Conservation (phyloP, 2,329 filamentous ascomycete genomes). For the Alternaria hordeiaustralica region DNA sequence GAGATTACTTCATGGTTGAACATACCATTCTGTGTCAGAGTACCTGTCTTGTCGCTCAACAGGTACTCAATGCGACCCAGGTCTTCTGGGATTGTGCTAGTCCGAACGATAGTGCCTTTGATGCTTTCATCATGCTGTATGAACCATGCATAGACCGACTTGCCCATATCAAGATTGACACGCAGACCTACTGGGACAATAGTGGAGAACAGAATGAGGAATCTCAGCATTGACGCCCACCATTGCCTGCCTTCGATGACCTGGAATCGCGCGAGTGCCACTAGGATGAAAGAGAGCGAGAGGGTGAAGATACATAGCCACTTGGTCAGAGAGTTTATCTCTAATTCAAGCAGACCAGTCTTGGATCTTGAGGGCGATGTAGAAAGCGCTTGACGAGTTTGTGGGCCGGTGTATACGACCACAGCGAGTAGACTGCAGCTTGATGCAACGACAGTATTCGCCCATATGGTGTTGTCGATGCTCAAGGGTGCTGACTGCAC, state of each 20-base stretch:
- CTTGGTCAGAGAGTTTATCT: constrained; percentile 97
- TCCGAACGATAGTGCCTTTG: constrained; percentile 88
- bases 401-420: constrained; percentile 91
- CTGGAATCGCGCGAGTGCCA: constrained; percentile 83
- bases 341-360: constrained; percentile 88
- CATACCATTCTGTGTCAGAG: constrained; percentile 84
- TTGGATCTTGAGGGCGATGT: constrained; percentile 93
- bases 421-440: constrained; percentile 87
- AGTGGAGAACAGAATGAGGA: constrained; percentile 96
- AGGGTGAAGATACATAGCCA: constrained; percentile 91
- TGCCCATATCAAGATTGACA: constrained; percentile 96
- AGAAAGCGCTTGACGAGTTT: constrained; percentile 91
- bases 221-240: constrained; percentile 99
- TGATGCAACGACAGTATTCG: constrained; percentile 95
- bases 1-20: not conserved
- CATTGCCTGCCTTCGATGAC: constrained; percentile 71
- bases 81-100: constrained; percentile 97
- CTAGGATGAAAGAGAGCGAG: constrained; percentile 83
- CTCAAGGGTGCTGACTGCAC: constrained; percentile 73
- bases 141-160: constrained; percentile 93
- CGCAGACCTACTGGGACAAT: constrained; percentile 97
- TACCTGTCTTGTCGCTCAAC: constrained; percentile 97
- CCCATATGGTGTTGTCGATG: constrained; percentile 98
- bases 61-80: constrained; percentile 95
- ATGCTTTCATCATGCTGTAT: constrained; percentile 93